Evolutionary conservation across 202 grass and related monocot species (phyloP).

Genomic region (Zoysia matrella): DNA sequence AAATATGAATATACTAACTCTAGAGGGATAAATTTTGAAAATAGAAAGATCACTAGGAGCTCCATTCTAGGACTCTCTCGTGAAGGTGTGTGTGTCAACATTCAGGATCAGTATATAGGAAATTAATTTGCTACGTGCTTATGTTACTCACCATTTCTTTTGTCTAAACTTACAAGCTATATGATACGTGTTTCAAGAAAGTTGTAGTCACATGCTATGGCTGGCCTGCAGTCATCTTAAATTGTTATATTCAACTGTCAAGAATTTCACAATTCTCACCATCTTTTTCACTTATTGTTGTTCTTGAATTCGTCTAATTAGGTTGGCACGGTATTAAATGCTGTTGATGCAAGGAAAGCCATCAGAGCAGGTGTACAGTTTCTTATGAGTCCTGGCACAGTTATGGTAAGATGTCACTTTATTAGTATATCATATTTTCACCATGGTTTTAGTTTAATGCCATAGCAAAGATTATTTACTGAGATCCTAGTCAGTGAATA

Average conservation of each 20-base stretch:
- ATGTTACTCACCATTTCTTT: not conserved
- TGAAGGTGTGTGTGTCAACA: not conserved
- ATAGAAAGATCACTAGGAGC: not conserved
- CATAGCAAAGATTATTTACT: not conserved
- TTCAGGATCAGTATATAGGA: not conserved
- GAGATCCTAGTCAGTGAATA: not conserved
- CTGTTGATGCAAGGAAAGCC: constrained; percentile 77
- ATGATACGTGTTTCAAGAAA: not conserved
- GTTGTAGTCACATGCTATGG: not conserved
- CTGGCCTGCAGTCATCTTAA: not conserved
- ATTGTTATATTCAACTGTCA: not conserved
- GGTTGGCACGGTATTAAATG: constrained; percentile 82
- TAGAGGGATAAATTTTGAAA: not conserved
- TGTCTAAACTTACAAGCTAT: not conserved
- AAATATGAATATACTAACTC: not conserved
- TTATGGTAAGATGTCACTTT: constrained; percentile 48
- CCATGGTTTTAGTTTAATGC: not conserved
- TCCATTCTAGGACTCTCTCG: not conserved
- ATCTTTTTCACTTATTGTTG: constrained; percentile 15
- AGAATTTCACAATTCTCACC: not conserved
- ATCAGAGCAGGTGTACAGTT: constrained; percentile 73
- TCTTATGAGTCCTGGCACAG: constrained; percentile 88
- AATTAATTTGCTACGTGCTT: not conserved
- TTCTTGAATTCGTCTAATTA: constrained; percentile 30
- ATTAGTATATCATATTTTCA: not conserved